Conservation (phyloP, 352 stramenopile genomes). For the Plasmopara muralis region DNA sequence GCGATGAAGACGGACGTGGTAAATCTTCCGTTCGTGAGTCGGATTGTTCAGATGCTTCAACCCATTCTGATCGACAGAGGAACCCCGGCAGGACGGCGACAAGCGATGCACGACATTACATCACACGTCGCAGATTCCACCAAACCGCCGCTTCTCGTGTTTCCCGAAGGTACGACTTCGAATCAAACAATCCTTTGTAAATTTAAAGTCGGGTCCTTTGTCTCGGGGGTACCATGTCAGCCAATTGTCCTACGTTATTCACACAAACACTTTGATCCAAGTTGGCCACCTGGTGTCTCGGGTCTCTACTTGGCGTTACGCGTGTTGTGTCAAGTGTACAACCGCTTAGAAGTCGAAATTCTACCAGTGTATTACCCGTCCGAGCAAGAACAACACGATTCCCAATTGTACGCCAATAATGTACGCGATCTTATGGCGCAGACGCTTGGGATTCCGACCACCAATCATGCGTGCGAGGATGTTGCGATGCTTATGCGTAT, state of each 20-base stretch:
- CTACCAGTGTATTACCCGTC: slow-evolving; percentile 48
- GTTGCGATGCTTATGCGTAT: too few relatives aligned
- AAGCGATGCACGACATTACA: slow-evolving; percentile 51
- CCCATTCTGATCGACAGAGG: too few relatives aligned
- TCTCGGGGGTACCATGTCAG: slow-evolving; percentile 20
- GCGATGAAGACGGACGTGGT: slow-evolving; percentile 68
- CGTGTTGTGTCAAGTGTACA: slow-evolving; percentile 70
- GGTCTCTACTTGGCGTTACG: slow-evolving; percentile 44
- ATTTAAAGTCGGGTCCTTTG: slow-evolving; percentile 72
- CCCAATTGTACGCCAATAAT: slow-evolving; percentile 51
- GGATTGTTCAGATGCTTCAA: slow-evolving; percentile 36
- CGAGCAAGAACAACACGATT: slow-evolving; percentile 29
- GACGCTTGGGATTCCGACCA: too few relatives aligned
- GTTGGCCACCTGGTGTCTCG: slow-evolving; percentile 24
- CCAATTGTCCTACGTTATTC: too few relatives aligned
- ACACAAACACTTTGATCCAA: too few relatives aligned
- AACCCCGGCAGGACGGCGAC: too few relatives aligned
- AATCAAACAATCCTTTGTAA: slow-evolving; percentile 64
- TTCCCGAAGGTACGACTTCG: slow-evolving; percentile 66
- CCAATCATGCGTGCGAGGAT: too few relatives aligned
- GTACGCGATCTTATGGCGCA: slow-evolving; percentile 51
- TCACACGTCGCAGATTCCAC: slow-evolving; percentile 36
- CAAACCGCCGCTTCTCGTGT: slow-evolving; percentile 60
- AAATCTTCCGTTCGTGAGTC: slow-evolving; percentile 46
- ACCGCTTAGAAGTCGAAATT: slow-evolving; percentile 51